A percentile compares a stretch with the other conserved stretches of the same genome.
Evolutionary conservation across 495 filamentous ascomycete genomes (phyloP).

Genomic region (Penicillium egyptiacum): DNA sequence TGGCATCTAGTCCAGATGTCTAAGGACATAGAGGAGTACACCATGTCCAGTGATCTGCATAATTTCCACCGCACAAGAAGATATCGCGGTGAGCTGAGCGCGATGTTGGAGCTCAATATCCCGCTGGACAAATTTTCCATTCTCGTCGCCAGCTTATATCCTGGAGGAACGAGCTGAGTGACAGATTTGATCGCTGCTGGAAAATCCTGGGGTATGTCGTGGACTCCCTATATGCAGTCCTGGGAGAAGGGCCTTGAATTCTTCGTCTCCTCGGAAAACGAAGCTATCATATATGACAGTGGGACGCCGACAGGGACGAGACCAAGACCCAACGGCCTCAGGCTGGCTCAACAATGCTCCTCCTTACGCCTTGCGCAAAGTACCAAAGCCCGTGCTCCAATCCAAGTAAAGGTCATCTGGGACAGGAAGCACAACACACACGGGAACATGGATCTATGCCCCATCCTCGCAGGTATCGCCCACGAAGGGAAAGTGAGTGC

Average conservation of each 20-base stretch:
- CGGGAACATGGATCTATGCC: background rate
- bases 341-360: background rate
- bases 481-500: background rate
- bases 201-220: background rate
- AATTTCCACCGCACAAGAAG: background rate
- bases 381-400: background rate
- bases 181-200: background rate
- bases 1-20: conserved; percentile 1
- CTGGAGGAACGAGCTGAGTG: background rate
- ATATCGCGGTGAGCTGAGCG: background rate
- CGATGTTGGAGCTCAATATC: background rate
- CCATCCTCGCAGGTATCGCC: background rate
- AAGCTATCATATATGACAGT: background rate
- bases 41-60: background rate
- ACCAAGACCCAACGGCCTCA: background rate
- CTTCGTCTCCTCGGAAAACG: background rate
- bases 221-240: background rate
- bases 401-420: background rate
- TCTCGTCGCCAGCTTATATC: background rate
- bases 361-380: background rate
- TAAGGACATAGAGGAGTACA: background rate
- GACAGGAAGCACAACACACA: background rate
- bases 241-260: background rate
- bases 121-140: background rate
- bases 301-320: no score